Base-by-base conservation (phyloP, 305 asterid genomes). In the Plantago coronopus region DNA sequence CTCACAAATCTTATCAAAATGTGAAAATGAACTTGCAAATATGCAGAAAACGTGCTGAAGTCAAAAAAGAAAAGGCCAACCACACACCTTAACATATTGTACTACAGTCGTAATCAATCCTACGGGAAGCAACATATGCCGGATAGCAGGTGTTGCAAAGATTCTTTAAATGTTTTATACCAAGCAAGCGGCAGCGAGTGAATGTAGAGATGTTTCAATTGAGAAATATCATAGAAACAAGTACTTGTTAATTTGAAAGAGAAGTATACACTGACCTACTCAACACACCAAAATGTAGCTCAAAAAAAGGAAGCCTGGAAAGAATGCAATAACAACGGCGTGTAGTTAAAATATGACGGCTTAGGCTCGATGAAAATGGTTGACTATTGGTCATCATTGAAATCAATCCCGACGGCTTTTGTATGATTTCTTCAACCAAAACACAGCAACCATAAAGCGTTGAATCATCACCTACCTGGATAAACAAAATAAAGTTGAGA, bases 361-460 rank as follows among this genome's bases (percentile, higher is more conserved):
- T 79, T 76, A 78, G 71, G 64, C 83, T 79, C 46, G 82, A 66
- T 65, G 61, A 60, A 56, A 59, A 57, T 29, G 95, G 81, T 57
- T 79, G 85, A 47, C 77, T 89, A 59, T 87, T 95, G 66, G 88
- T 78, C 73, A 85, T 70, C 77, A 84, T 77, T 57, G 99, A 83
- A 67, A 94, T 84, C 82, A 94, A 78, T 58, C 93, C 86, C 20
- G 97, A 89, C 11, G 93, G 95, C 82, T 83, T 82, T 67, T 89
- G 99, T 54, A 94, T 73, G 76, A 87, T 69, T 81, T 94, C 99
- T 61, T 94, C 99, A 59, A 85, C 97, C 76, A 94, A 79, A 71
- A 94, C 90, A 66, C 99, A 94, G 84, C 97, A 94, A 71, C 99
- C 99, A 62, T 94, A 94, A 62, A 94, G 87, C 37, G 95, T 90